Percentiles rank a stretch among this genome's conserved stretches.
Evolutionary conservation across 768 basidiomycete species (phyloP).

Genomic region (Mycena leptocephala): DNA sequence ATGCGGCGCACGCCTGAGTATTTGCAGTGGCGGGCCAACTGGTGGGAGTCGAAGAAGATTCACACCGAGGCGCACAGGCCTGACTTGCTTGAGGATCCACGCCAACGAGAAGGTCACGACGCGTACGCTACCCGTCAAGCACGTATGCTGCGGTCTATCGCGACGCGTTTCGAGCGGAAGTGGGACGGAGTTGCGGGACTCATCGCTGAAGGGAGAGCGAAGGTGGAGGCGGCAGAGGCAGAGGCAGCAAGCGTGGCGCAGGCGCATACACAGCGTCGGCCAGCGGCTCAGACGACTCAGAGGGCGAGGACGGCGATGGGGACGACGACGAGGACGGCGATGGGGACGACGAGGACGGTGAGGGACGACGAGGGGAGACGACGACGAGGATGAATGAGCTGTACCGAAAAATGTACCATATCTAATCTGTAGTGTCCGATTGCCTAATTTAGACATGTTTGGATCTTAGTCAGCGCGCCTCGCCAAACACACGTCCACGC

Average conservation of each 20-base stretch:
- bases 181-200: background rate
- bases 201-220: background rate
- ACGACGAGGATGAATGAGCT: too few species aligned
- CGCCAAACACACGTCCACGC: too few species aligned
- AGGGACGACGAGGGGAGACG: too few species aligned
- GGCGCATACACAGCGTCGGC: too few species aligned
- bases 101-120: constrained; percentile 4
- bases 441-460: too few species aligned
- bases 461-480: too few species aligned
- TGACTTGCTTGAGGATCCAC: background rate
- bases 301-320: background rate
- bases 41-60: constrained; percentile 4
- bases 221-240: background rate
- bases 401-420: too few species aligned
- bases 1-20: constrained; percentile 20
- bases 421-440: too few species aligned
- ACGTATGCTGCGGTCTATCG: background rate
- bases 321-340: background rate
- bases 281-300: background rate
- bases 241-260: background rate
- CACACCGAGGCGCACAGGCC: background rate
- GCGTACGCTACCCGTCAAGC: constrained; percentile 10
- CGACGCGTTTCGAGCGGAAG: background rate
- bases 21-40: constrained; percentile 13
- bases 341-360: background rate